phyloP scores from a whole-genome alignment of 805 yeast genomes.

The Torulaspora franciscae region DNA sequence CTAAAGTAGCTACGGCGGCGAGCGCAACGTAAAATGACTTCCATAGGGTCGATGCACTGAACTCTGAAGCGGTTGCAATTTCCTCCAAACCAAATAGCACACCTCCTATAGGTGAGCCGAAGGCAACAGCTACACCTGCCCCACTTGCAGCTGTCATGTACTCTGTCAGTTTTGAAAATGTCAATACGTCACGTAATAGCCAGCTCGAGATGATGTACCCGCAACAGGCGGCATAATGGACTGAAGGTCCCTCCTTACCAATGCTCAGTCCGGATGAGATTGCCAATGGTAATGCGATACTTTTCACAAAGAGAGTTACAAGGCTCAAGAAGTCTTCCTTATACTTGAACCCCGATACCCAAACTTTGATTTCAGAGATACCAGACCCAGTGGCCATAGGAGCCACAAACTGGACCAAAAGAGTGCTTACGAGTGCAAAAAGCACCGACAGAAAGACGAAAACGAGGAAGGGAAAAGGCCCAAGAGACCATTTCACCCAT shows the following conservation, averaged over 20 bases:
- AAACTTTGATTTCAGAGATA: constrained; percentile 92
- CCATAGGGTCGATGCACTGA: constrained; percentile 79
- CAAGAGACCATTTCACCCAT: constrained; percentile 64
- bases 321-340: constrained; percentile 71
- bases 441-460: constrained; percentile 56
- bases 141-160: constrained; percentile 83
- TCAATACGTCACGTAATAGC: constrained; percentile 38
- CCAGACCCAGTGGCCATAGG: constrained; percentile 97
- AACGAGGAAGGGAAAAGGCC: constrained; percentile 45
- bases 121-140: constrained; percentile 98
- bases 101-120: constrained; percentile 96
- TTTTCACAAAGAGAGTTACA: constrained; percentile 67
- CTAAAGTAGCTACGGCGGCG: constrained; percentile 76
- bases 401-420: constrained; percentile 63
- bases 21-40: constrained; percentile 87
- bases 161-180: constrained; percentile 34
- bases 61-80: constrained; percentile 58
- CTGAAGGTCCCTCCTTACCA: constrained; percentile 98
- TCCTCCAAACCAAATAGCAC: constrained; percentile 92
- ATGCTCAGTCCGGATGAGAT: constrained; percentile 90
- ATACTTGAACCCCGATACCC: constrained; percentile 77
- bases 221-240: constrained; percentile 96
- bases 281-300: constrained; percentile 78
- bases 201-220: constrained; percentile 70
- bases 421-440: constrained; percentile 63